A percentile compares a stretch with the other conserved stretches of the same genome.
These are phyloP conservation scores for Chlorencoelia australis DNA, from an alignment of 2,329 filamentous ascomycete species.

Conservation along the genomic window DNA sequence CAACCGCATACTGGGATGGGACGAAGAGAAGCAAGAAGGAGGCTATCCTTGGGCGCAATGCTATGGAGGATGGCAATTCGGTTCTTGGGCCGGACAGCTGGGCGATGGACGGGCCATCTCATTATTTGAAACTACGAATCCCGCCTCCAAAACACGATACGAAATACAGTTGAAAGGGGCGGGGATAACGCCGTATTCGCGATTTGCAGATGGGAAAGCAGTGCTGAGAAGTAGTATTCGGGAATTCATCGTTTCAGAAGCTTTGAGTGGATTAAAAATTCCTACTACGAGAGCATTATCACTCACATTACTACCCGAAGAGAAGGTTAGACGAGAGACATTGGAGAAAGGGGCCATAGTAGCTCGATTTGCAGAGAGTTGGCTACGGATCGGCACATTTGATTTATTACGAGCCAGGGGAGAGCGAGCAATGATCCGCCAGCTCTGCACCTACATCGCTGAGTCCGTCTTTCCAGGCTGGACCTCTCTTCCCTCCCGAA, in stretches of 20 bases:
- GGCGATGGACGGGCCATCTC: slow-evolving; percentile 93
- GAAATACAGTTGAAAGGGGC: slow-evolving; percentile 94
- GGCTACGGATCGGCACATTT: slow-evolving; percentile 92
- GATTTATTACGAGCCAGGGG: slow-evolving; percentile 79
- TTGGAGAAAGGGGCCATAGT: slow-evolving; percentile 90
- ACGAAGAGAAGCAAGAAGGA: slow-evolving; percentile 52
- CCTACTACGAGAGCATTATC: slow-evolving; percentile 81
- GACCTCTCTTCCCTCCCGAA: slow-evolving; percentile 63
- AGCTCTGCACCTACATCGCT: slow-evolving; percentile 71
- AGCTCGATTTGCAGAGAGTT: slow-evolving; percentile 78
- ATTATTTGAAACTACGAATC: slow-evolving; percentile 80
- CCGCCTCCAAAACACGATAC: slow-evolving; percentile 60
- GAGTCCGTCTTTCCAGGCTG: slow-evolving; percentile 84
- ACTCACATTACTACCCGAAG: slow-evolving; percentile 64
- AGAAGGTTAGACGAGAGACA: slow-evolving; percentile 65
- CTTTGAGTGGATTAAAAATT: slow-evolving; percentile 74
- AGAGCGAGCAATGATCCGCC: slow-evolving; percentile 63
- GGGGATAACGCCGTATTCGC: slow-evolving; percentile 84
- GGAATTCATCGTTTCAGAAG: slow-evolving; percentile 88
- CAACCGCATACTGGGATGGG: slow-evolving; percentile 72
- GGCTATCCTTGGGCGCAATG: slow-evolving; percentile 98
- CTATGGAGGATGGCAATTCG: slow-evolving; percentile 76
- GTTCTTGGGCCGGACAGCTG: slow-evolving; percentile 90
- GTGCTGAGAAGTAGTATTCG: slow-evolving; percentile 87
- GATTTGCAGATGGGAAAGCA: slow-evolving; percentile 92